These are phyloP conservation scores for Leishmania martiniquensis DNA, from an alignment of 208 protist species.

Conservation along the genomic window DNA sequence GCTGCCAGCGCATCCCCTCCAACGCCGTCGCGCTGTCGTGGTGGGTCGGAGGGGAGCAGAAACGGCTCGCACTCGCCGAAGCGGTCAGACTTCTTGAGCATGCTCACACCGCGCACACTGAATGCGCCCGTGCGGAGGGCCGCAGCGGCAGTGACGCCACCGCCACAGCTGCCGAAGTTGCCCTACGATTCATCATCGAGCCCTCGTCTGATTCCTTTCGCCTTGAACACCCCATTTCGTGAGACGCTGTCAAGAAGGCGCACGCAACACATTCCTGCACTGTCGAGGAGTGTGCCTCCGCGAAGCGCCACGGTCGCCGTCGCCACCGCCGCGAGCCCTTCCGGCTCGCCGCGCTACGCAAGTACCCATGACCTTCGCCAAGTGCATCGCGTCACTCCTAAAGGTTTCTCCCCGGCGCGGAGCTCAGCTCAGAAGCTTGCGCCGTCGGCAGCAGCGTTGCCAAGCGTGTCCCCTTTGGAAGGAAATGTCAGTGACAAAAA, in stretches of 20 bases:
- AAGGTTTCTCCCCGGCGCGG: background rate
- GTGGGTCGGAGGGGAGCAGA: background rate
- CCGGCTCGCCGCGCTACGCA: background rate
- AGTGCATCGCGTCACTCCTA: background rate
- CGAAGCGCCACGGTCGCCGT: background rate
- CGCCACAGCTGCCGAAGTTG: background rate
- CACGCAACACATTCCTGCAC: background rate
- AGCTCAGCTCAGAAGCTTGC: background rate
- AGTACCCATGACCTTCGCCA: background rate
- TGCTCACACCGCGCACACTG: background rate
- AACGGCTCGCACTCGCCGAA: conserved; percentile 10
- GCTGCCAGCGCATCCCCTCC: background rate
- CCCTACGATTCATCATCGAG: background rate
- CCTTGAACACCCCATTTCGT: background rate
- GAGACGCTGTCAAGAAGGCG: background rate
- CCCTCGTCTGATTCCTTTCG: background rate
- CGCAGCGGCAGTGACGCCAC: background rate
- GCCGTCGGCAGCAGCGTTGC: background rate
- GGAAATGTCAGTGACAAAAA: background rate
- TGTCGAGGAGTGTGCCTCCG: background rate
- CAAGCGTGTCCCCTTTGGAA: background rate
- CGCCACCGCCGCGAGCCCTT: background rate
- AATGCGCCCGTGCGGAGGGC: background rate
- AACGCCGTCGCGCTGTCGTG: background rate
- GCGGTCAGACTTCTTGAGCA: conserved; percentile 4